Percentiles rank a stretch among this genome's conserved stretches.
phyloP scores from a whole-genome alignment of 163 green algal genomes.

The Chloromonas sp. region DNA sequence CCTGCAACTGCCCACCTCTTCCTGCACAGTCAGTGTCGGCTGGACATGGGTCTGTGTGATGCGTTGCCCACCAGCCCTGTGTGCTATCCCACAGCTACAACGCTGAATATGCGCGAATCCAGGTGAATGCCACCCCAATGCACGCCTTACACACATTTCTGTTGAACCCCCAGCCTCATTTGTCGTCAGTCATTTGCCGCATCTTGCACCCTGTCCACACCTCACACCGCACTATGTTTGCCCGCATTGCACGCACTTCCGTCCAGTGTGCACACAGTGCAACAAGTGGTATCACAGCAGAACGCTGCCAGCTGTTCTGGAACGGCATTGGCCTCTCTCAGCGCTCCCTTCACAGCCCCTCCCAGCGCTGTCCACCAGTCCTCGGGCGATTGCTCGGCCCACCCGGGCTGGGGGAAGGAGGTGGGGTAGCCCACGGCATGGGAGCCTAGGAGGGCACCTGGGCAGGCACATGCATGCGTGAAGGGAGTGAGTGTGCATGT shows the following conservation, averaged over 20 bases:
- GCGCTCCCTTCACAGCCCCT: constrained; percentile 32
- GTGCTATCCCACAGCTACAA: neutral
- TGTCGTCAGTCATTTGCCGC: too few species aligned
- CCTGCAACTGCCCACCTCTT: too few species aligned
- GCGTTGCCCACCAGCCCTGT: neutral
- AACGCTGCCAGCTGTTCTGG: constrained; percentile 38
- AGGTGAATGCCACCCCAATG: neutral
- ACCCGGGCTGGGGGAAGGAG: constrained; percentile 53
- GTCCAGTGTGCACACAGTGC: constrained; percentile 18
- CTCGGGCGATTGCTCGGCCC: constrained; percentile 63
- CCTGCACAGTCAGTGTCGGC: too few species aligned
- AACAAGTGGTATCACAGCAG: constrained; percentile 76
- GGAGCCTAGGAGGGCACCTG: neutral
- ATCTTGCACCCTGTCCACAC: too few species aligned
- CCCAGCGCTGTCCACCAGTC: constrained; percentile 67
- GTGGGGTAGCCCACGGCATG: neutral
- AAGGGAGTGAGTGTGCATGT: neutral
- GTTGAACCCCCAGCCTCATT: too few species aligned
- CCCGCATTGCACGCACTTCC: neutral
- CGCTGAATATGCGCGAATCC: neutral
- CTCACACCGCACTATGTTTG: neutral
- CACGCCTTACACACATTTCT: too few species aligned
- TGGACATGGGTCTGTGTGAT: too few species aligned
- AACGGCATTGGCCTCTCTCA: constrained; percentile 22
- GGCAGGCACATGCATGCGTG: neutral